These are phyloP conservation scores for Exophiala mesophila DNA, from an alignment of 2,329 filamentous ascomycete species.

Conservation along the genomic window DNA sequence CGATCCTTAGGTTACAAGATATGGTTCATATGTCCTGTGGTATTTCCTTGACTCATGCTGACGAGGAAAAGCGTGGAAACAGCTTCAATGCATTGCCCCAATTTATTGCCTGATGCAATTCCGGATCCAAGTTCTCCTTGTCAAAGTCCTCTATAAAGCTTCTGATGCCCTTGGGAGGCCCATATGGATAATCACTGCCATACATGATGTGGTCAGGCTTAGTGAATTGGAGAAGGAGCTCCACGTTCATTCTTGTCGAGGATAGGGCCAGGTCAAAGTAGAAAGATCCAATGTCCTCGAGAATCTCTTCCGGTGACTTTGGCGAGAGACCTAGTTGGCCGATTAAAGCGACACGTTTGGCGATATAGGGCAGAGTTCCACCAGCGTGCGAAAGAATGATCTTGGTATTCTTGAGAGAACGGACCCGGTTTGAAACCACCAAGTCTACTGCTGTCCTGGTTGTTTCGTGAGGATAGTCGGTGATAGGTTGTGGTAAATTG, in stretches of 20 bases:
- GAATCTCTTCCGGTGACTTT: conserved; percentile 3
- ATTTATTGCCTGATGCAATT: conserved; percentile 24
- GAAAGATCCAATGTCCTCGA: conserved; percentile 19
- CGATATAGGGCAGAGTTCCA: conserved; percentile 37
- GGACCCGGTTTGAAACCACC: conserved; percentile 32
- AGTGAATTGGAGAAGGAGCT: conserved; percentile 5
- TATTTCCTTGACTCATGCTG: too few species aligned
- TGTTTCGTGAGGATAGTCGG: conserved; percentile 45
- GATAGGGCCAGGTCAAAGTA: conserved; percentile 30
- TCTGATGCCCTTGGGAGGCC: conserved; percentile 24
- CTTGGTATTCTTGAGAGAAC: conserved; percentile 35
- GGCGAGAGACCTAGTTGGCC: conserved; percentile 15
- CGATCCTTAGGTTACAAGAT: too few species aligned
- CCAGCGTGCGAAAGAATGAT: conserved; percentile 48
- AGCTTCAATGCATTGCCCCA: conserved; percentile 25
- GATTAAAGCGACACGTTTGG: conserved; percentile 29
- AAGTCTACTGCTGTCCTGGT: conserved; percentile 37
- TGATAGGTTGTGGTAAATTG: conserved; percentile 35
- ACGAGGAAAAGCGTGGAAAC: too few species aligned
- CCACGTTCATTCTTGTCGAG: conserved; percentile 12
- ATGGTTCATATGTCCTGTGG: too few species aligned
- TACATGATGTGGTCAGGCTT: conserved; percentile 25
- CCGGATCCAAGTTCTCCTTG: conserved; percentile 14
- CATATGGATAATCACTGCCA: conserved; percentile 27
- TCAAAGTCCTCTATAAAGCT: conserved; percentile 26